Evolutionary conservation across 2,329 filamentous ascomycete genomes (phyloP).

Genomic region (Aureobasidium musti): DNA sequence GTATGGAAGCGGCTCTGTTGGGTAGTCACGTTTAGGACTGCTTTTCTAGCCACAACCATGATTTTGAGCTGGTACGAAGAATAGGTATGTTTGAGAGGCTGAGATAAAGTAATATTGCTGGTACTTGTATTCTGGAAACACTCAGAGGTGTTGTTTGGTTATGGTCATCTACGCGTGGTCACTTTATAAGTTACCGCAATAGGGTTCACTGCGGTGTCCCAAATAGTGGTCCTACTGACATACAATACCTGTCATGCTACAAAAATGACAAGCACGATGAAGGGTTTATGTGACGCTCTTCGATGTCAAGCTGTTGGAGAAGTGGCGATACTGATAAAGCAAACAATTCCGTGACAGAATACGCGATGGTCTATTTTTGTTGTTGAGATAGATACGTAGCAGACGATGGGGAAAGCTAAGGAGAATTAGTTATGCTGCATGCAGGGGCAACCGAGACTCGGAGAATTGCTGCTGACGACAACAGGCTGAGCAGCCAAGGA

Average conservation of each 20-base stretch:
- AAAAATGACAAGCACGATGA: background rate
- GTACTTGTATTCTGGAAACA: background rate
- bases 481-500: background rate
- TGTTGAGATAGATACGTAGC: slow-evolving; percentile 9
- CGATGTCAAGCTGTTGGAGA: background rate
- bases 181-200: background rate
- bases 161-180: background rate
- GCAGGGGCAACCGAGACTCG: slow-evolving; percentile 11
- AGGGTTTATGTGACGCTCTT: background rate
- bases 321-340: background rate
- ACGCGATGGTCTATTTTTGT: background rate
- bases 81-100: background rate
- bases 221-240: background rate
- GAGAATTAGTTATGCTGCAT: slow-evolving; percentile 16
- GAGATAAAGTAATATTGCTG: background rate
- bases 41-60: background rate
- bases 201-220: background rate
- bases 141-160: too few species aligned
- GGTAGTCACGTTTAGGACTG: background rate
- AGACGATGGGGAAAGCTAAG: slow-evolving; percentile 20
- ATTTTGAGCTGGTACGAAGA: background rate
- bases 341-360: background rate
- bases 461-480: background rate
- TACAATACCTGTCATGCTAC: too few species aligned
- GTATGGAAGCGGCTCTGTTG: background rate